These are phyloP conservation scores for Biscogniauxia marginata DNA, from an alignment of 2,329 filamentous ascomycete species.

Conservation along the genomic window DNA sequence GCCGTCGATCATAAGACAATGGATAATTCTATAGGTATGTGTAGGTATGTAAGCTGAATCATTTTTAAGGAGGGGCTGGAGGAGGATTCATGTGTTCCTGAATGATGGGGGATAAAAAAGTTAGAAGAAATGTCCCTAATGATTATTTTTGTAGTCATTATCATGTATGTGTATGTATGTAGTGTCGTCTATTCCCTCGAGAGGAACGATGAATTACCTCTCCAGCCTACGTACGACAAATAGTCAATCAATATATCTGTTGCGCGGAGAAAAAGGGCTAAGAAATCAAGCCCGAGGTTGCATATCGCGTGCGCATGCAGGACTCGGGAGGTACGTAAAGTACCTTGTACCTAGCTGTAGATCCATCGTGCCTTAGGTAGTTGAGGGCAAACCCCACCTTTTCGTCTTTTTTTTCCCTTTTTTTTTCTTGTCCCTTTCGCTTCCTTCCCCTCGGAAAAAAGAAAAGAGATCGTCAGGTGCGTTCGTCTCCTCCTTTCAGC, in stretches of 20 bases:
- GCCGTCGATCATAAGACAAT: not conserved
- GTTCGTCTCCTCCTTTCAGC: conserved; percentile 2
- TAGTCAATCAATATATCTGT: not conserved
- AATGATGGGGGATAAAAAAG: too few relatives aligned
- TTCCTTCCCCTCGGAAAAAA: not conserved
- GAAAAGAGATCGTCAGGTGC: conserved; percentile 10
- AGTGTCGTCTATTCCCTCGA: too few relatives aligned
- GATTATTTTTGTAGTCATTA: too few relatives aligned
- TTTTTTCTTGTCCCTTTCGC: conserved; percentile 5
- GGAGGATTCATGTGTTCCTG: too few relatives aligned
- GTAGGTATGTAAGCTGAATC: too few relatives aligned
- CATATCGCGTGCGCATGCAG: not conserved
- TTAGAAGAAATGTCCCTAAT: too few relatives aligned
- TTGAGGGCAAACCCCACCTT: too few relatives aligned
- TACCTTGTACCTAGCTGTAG: not conserved
- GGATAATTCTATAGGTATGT: not conserved
- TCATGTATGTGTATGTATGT: too few relatives aligned
- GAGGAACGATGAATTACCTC: too few relatives aligned
- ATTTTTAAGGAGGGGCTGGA: too few relatives aligned
- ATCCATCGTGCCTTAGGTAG: too few relatives aligned
- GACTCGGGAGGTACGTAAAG: not conserved
- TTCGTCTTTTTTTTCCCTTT: conserved; percentile 2
- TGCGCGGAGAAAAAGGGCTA: not conserved
- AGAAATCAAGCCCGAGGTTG: not conserved
- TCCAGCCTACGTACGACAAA: too few relatives aligned